phyloP scores from a whole-genome alignment of 352 stramenopile species.

The Pythium periplocum region DNA sequence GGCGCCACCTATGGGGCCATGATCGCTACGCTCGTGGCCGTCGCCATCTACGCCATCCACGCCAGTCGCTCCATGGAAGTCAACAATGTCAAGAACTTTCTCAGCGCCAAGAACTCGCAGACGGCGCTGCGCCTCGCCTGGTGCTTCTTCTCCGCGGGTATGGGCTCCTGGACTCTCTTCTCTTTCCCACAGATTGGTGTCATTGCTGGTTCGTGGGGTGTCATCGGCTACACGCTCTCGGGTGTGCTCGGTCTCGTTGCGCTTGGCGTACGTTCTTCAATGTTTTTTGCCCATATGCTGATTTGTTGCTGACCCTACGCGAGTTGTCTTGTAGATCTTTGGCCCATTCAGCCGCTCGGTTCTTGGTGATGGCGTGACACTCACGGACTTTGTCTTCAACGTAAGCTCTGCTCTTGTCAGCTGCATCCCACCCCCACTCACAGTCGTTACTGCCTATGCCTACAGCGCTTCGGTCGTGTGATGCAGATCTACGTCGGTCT shows the following conservation, averaged over 20 bases:
- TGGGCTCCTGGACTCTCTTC: conserved; percentile 73
- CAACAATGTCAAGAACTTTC: conserved; percentile 50
- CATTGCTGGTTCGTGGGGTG: conserved; percentile 57
- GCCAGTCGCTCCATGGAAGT: conserved; percentile 52
- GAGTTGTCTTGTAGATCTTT: conserved; percentile 21
- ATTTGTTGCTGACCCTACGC: neutral
- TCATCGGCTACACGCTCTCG: conserved; percentile 75
- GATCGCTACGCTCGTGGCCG: conserved; percentile 50
- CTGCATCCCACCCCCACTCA: neutral
- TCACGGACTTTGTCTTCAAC: conserved; percentile 60
- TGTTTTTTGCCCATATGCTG: neutral
- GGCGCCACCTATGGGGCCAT: conserved; percentile 51
- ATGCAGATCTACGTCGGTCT: conserved; percentile 67
- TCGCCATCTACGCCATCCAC: conserved; percentile 61
- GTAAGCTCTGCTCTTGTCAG: conserved; percentile 13
- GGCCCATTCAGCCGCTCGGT: conserved; percentile 50
- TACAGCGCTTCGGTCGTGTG: conserved; percentile 48
- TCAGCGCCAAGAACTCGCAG: conserved; percentile 72
- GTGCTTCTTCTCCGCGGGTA: conserved; percentile 75
- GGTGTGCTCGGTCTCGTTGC: conserved; percentile 45
- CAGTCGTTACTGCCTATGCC: neutral
- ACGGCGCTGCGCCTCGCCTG: conserved; percentile 49
- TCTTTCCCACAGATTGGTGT: conserved; percentile 76
- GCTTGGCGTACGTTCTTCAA: conserved; percentile 24
- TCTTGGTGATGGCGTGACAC: conserved; percentile 65